phyloP scores from a whole-genome alignment of 2,329 filamentous ascomycete genomes.

The Cladosporium sp. region DNA sequence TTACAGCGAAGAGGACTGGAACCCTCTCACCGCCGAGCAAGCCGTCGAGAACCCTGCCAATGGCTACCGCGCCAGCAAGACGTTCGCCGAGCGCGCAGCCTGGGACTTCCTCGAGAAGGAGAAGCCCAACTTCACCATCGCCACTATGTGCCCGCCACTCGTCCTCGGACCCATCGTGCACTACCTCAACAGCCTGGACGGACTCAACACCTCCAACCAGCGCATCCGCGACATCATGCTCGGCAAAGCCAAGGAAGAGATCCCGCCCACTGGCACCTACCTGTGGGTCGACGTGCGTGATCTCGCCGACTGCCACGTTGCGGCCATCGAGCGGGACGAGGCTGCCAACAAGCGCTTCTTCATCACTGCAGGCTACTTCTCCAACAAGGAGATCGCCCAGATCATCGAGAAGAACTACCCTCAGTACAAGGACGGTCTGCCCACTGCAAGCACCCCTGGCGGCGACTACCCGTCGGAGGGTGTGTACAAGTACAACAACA shows the following conservation, averaged over 20 bases:
- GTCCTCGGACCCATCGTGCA: slow-evolving; percentile 52
- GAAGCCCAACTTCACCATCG: slow-evolving; percentile 47
- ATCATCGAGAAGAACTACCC: slow-evolving; percentile 55
- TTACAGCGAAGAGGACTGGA: slow-evolving; percentile 56
- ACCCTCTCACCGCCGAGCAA: slow-evolving; percentile 51
- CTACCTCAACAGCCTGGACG: slow-evolving; percentile 59
- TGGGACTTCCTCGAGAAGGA: slow-evolving; percentile 52
- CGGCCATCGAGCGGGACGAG: slow-evolving; percentile 52
- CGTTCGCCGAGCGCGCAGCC: slow-evolving; percentile 55
- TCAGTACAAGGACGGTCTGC: slow-evolving; percentile 47
- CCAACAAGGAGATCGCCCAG: slow-evolving; percentile 56
- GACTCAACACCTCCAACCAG: slow-evolving; percentile 69
- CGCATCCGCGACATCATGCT: slow-evolving; percentile 60
- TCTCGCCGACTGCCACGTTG: slow-evolving; percentile 61
- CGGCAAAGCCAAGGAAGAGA: slow-evolving; percentile 56
- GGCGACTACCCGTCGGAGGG: slow-evolving; percentile 46
- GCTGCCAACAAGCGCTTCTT: slow-evolving; percentile 63
- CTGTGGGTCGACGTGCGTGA: slow-evolving; percentile 49
- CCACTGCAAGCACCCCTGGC: slow-evolving; percentile 37
- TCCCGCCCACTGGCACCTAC: slow-evolving; percentile 54
- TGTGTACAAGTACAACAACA: slow-evolving; percentile 55
- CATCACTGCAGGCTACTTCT: slow-evolving; percentile 57
- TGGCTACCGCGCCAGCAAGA: slow-evolving; percentile 54
- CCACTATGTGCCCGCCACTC: slow-evolving; percentile 49
- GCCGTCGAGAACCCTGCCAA: slow-evolving; percentile 40